Conservation (phyloP, 129 eudicot genomes). For the Flaveria linearis region DNA sequence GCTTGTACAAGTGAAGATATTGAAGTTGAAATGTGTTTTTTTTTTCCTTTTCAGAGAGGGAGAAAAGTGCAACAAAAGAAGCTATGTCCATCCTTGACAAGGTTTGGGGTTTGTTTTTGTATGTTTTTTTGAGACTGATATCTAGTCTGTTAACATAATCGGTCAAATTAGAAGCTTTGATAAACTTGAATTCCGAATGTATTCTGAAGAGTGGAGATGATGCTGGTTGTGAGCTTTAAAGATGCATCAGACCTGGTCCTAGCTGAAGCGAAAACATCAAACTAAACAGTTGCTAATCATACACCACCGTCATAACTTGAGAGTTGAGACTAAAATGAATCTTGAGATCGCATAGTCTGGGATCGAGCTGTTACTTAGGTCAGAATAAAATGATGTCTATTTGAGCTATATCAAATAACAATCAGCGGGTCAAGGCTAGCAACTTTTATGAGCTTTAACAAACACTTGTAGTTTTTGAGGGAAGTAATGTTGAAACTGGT, state of each 20-base stretch:
- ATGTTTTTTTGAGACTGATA: background rate
- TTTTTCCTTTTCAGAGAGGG: constrained; percentile 62
- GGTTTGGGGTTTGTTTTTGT: constrained; percentile 33
- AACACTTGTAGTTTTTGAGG: background rate
- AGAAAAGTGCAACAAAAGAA: constrained; percentile 92
- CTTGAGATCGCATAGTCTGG: background rate
- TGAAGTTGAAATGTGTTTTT: background rate
- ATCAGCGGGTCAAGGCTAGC: background rate
- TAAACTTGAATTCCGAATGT: background rate
- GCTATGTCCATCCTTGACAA: constrained; percentile 67
- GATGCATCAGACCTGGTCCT: background rate
- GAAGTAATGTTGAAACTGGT: background rate
- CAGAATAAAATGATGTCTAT: background rate
- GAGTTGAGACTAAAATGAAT: background rate
- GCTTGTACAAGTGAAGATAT: constrained; percentile 3
- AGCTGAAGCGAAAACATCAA: background rate
- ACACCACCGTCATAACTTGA: background rate
- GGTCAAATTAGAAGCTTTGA: background rate
- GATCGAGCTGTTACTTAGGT: background rate
- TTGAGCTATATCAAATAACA: background rate
- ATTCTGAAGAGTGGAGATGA: background rate
- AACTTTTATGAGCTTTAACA: background rate
- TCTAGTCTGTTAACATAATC: background rate
- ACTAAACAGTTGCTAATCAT: background rate
- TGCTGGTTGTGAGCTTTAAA: background rate